Evolutionary conservation across 164 flowering plant species (phyloP).

Genomic region (Paratinospora sagittata): DNA sequence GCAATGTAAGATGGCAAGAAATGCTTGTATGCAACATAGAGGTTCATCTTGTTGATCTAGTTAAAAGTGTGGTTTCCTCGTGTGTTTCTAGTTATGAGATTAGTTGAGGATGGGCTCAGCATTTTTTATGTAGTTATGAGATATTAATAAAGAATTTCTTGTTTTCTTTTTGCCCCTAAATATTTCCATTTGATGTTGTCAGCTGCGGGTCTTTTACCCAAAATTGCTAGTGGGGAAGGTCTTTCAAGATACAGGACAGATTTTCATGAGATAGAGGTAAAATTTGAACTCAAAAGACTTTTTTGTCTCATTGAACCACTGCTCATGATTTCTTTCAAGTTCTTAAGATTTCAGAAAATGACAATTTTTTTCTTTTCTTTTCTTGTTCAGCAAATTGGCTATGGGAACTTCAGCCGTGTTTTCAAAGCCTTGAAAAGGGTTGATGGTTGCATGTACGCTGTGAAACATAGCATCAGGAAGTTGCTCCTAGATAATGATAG

Average conservation of each 20-base stretch:
- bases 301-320: neutral
- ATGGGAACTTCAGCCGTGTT: slow-evolving; percentile 84
- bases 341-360: neutral
- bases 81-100: too few relatives aligned
- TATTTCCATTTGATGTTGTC: slow-evolving; percentile 4
- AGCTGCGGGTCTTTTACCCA: slow-evolving; percentile 44
- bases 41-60: too few relatives aligned
- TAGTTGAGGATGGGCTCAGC: too few relatives aligned
- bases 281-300: neutral
- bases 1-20: too few relatives aligned
- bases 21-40: too few relatives aligned
- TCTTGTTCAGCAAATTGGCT: slow-evolving; percentile 66
- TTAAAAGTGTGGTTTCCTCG: too few relatives aligned
- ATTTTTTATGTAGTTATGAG: too few relatives aligned
- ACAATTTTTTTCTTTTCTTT: neutral
- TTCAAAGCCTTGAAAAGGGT: slow-evolving; percentile 85
- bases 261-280: slow-evolving; percentile 87
- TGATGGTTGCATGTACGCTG: slow-evolving; percentile 98
- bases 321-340: neutral
- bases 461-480: slow-evolving; percentile 60
- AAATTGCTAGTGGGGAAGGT: slow-evolving; percentile 58
- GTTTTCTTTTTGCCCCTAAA: neutral
- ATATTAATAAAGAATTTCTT: too few relatives aligned
- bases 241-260: slow-evolving; percentile 84
- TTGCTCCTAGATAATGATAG: slow-evolving; percentile 76